Base-by-base conservation (phyloP, 495 filamentous ascomycete genomes). In the Aspergillus biplanus region DNA sequence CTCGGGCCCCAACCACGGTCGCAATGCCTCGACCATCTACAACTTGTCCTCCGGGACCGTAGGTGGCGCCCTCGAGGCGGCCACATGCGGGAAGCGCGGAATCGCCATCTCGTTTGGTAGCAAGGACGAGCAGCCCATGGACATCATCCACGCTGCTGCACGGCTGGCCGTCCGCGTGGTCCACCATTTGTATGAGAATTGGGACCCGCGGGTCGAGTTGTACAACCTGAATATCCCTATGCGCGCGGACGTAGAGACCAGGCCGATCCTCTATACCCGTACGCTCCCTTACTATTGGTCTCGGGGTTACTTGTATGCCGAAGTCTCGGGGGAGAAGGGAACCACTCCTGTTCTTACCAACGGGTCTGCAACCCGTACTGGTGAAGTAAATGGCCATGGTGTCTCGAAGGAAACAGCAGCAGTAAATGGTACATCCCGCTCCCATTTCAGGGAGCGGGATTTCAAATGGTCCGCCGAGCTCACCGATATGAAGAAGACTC, bases 1-100 rank as follows among this genome's bases (percentile, higher is more conserved):
- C 32, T 89, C 84, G 7, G 95, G 95, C 6, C 95, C 95, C 3
- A 99, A 99, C 69, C 97, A 97, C 76, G 95, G 95, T 27, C 82
- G 93, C 56, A 99, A 99, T 75, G 91, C 91, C 15, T 97, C 94
- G 0, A 92, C 95, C 0, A 86, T 97, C 48, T 97, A 97, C 73
- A 90, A 90, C 42, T 80, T 99, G 33, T 91, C 87, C 39, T 91
- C 87, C 16, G 95, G 95, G 6, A 99, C 95, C 0, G 78, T 99
- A 16, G 95, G 95, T 35, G 95, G 93, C 0, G 95, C 95, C 0
- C 81, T 99, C 55, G 95, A 98, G 76, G 95, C 92, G 0, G 93
- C 93, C 4, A 87, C 92, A 0, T 97, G 92, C 71, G 84, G 83
- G 32, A 84, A 85, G 48, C 85, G 85, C 56, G 85, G 89, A 7